Evolutionary conservation across 2,329 filamentous ascomycete genomes (phyloP), one percentile per base, ranked within the genome.

Genomic region (Claviceps spartinae): DNA sequence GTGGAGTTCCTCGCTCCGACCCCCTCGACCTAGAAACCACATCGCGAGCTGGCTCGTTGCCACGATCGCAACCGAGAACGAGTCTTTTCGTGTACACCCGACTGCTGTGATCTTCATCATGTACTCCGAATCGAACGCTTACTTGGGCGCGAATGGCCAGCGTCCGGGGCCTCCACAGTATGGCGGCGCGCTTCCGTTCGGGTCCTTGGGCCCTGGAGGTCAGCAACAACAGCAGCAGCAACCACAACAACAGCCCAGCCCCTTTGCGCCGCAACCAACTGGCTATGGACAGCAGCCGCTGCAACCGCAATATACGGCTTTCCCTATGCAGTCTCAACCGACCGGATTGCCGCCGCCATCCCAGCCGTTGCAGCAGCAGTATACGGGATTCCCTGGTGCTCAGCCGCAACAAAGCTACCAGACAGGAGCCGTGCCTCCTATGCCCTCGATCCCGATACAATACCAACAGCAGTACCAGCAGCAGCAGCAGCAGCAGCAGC

Each of bases 111-210:
- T 47, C 30, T 48, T 54, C 58, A 56, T 63, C 70, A 96, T 96
- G 91, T 97, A 88, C 73, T 93, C 88, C 59, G 88, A 85, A 67
- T 86, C 88, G 59, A 94, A 86, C 74, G 83, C 86, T 58, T 96
- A 84, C 69, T 72, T 95, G 63, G 88, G 88, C 69, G 79, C 77
- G 67, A 88, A 83, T 65, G 85, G 77, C 73, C 80, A 85, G 66
- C 85, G 83, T 55, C 86, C 85, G 48, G 81, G 81, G 51, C 78
- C 79, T 58, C 75, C 75, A 57, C 81, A 68, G 54, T 66, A 65
- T 61, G 64, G 61, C 36, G 48, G 36, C 18, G 48, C 30, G 2
- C 52, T 55, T 3, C 50, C 56, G 3, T 56, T 56, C 42, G 78
- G 62, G 81, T 77, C 63, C 78, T 74, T 71, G 75, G 50, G 48